Evolutionary conservation across 352 stramenopile genomes (phyloP).

Genomic region (Phytopythium kandeliae): DNA sequence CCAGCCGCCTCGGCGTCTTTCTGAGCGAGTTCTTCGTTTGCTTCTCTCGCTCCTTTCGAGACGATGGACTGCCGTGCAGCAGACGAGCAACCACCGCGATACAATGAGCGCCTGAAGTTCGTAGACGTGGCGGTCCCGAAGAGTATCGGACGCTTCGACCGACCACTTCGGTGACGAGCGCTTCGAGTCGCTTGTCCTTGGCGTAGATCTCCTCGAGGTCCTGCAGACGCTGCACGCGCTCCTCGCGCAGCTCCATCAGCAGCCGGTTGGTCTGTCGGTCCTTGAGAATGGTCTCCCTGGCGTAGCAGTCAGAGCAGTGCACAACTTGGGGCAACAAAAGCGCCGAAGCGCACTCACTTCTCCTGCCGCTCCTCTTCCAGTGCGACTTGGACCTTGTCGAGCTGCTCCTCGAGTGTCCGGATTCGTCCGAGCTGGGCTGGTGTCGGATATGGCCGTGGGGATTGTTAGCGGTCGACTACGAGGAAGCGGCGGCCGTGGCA

Average conservation of each 20-base stretch:
- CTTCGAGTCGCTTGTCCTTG: constrained; percentile 70
- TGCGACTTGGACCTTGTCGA: constrained; percentile 51
- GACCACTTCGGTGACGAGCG: constrained; percentile 54
- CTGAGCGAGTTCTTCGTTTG: constrained; percentile 56
- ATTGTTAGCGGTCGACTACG: too few relatives aligned
- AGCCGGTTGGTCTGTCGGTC: constrained; percentile 63
- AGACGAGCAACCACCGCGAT: too few relatives aligned
- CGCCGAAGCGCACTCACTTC: constrained; percentile 51
- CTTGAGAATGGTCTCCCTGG: constrained; percentile 64
- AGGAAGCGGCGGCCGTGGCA: too few relatives aligned
- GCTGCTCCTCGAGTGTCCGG: constrained; percentile 53
- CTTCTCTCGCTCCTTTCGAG: constrained; percentile 30
- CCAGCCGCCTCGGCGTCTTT: constrained; percentile 67
- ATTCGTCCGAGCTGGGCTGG: constrained; percentile 63
- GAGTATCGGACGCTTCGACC: too few relatives aligned
- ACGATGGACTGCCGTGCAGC: constrained; percentile 37
- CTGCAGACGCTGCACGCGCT: constrained; percentile 72
- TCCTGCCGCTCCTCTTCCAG: constrained; percentile 67
- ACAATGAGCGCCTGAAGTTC: too few relatives aligned
- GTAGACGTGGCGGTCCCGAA: too few relatives aligned
- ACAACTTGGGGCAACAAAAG: background rate
- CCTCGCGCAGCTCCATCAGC: constrained; percentile 63
- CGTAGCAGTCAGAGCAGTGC: background rate
- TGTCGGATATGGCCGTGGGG: too few relatives aligned
- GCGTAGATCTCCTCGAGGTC: constrained; percentile 78